Evolutionary conservation across 169 alveolate genomes (phyloP).

Genomic region (Plasmodium coatneyi): DNA sequence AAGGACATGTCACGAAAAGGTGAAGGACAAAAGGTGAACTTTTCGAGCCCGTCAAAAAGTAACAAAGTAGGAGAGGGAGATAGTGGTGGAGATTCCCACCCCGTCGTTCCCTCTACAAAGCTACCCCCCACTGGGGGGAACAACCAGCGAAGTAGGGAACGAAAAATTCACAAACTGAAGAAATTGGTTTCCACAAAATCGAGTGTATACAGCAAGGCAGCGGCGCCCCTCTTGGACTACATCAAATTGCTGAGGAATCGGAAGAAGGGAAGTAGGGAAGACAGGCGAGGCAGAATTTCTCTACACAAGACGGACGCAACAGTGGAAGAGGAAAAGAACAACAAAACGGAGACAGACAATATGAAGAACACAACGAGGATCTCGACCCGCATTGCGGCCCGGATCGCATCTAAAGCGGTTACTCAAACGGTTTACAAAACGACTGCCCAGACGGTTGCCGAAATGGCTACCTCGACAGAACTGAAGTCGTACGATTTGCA

Average conservation of each 20-base stretch:
- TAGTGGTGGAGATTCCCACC: not conserved
- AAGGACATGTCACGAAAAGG: not conserved
- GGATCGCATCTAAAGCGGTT: not conserved
- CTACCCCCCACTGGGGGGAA: not conserved
- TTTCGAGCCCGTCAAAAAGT: not conserved
- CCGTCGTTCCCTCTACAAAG: not conserved
- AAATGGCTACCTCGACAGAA: not conserved
- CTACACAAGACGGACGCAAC: not conserved
- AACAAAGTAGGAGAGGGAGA: not conserved
- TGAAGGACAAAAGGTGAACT: not conserved
- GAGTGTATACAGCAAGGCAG: not conserved
- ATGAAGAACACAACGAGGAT: not conserved
- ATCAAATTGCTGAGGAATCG: not conserved
- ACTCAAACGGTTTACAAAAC: not conserved
- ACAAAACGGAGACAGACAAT: not conserved
- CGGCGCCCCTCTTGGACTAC: not conserved
- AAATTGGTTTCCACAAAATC: not conserved
- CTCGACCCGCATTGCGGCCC: not conserved
- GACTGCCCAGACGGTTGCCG: not conserved
- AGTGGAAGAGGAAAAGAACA: not conserved
- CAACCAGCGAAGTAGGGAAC: not conserved
- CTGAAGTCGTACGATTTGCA: slow-evolving; percentile 3
- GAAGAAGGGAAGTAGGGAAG: not conserved
- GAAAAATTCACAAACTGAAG: not conserved
- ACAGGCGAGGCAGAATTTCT: not conserved